These are phyloP conservation scores for Umbelopsis sp. DNA, from an alignment of 192 early-diverging fungal species.

Conservation along the genomic window DNA sequence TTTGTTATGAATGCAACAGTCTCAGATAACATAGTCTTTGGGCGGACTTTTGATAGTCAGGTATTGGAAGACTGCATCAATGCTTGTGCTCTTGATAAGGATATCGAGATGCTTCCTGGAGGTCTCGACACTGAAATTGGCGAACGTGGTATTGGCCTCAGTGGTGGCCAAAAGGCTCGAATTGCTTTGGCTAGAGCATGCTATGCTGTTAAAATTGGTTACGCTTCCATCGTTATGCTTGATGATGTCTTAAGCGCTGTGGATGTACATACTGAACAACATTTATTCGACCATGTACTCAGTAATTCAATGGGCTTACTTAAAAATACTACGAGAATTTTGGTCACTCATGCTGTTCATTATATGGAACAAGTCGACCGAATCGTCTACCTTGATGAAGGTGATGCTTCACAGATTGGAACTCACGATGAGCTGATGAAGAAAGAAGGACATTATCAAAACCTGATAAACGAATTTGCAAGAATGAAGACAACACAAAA, in stretches of 20 bases:
- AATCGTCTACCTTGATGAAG: constrained; percentile 15
- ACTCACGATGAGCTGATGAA: constrained; percentile 24
- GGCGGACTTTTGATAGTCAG: constrained; percentile 66
- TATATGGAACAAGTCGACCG: constrained; percentile 19
- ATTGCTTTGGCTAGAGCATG: constrained; percentile 78
- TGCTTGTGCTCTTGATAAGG: constrained; percentile 83
- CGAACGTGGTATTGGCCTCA: constrained; percentile 84
- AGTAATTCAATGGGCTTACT: constrained; percentile 48
- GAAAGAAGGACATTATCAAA: constrained; percentile 1
- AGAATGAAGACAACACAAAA: neutral
- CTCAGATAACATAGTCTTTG: constrained; percentile 82
- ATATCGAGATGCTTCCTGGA: constrained; percentile 81
- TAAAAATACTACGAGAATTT: constrained; percentile 74
- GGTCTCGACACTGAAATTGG: constrained; percentile 95
- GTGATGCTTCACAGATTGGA: constrained; percentile 1
- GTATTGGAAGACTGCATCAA: constrained; percentile 80
- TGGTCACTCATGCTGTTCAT: constrained; percentile 82
- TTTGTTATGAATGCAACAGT: constrained; percentile 25
- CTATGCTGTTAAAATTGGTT: constrained; percentile 58
- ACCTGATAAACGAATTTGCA: constrained; percentile 21
- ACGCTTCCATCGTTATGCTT: constrained; percentile 68
- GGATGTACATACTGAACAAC: constrained; percentile 48
- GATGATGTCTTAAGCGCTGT: constrained; percentile 80
- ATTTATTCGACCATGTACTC: constrained; percentile 71
- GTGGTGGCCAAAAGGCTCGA: constrained; percentile 90